A percentile compares a stretch with the other conserved stretches of the same genome.
These are phyloP conservation scores for Irpex lacteus DNA, from an alignment of 1,284 basidiomycete genomes.

Conservation along the genomic window DNA sequence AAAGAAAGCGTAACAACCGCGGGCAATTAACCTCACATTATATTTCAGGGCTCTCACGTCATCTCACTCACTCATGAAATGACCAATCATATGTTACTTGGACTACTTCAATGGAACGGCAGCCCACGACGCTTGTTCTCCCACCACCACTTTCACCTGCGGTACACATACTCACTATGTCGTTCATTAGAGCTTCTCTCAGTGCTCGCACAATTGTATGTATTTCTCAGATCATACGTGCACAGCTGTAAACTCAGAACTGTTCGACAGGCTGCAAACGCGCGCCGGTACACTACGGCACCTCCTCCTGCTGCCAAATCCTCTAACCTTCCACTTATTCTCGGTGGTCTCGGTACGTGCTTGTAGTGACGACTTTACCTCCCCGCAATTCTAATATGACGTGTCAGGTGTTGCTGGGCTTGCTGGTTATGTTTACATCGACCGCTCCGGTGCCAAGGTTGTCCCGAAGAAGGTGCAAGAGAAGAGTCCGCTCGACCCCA, in stretches of 20 bases:
- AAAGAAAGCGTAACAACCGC: too few species aligned
- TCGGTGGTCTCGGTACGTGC: conserved; percentile 39
- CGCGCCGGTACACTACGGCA: conserved; percentile 46
- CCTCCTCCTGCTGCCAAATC: conserved; percentile 39
- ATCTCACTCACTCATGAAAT: background rate
- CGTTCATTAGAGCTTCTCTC: conserved; percentile 26
- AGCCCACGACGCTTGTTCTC: background rate
- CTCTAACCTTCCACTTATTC: conserved; percentile 47
- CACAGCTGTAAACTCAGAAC: background rate
- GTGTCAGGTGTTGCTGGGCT: conserved; percentile 43
- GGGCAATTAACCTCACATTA: too few species aligned
- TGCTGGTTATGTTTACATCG: conserved; percentile 50
- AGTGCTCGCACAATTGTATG: conserved; percentile 24
- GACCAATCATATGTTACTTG: background rate
- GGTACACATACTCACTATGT: conserved; percentile 21
- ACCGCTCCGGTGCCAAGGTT: conserved; percentile 16
- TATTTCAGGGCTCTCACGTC: background rate
- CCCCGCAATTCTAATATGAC: background rate
- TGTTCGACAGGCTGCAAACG: conserved; percentile 21
- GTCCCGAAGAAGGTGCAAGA: conserved; percentile 34
- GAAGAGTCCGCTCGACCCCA: conserved; percentile 69
- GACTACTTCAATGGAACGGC: background rate
- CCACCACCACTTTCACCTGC: background rate
- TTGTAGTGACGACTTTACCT: background rate
- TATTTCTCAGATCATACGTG: background rate